Evolutionary conservation across 2,329 filamentous ascomycete species (phyloP).

Genomic region (Mycosphaerelloides madeirae): DNA sequence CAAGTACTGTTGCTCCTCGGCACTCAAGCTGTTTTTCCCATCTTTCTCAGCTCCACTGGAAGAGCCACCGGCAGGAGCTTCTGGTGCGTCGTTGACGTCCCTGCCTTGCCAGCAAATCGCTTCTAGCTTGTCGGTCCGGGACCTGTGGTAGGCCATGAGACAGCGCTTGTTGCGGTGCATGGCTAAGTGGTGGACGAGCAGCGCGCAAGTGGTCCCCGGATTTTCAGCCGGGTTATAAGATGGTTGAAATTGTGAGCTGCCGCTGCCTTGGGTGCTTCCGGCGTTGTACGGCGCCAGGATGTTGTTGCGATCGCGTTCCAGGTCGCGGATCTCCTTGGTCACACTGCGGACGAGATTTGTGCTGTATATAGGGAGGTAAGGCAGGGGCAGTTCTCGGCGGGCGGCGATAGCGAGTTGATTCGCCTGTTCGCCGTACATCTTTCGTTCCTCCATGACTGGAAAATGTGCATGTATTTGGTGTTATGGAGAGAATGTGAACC

Average conservation of each 20-base stretch:
- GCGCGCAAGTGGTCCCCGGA: constrained; percentile 76
- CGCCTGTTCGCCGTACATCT: constrained; percentile 83
- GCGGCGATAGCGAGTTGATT: constrained; percentile 94
- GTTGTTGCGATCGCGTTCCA: constrained; percentile 77
- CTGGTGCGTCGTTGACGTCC: constrained; percentile 66
- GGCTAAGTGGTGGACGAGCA: constrained; percentile 88
- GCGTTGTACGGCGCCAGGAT: constrained; percentile 76
- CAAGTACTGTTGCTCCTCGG: constrained; percentile 95
- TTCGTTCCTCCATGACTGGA: background rate
- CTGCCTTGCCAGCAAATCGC: constrained; percentile 88
- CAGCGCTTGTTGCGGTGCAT: constrained; percentile 97
- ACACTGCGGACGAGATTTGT: constrained; percentile 84
- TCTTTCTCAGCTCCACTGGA: constrained; percentile 28
- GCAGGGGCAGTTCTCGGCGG: constrained; percentile 84
- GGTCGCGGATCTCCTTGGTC: constrained; percentile 84
- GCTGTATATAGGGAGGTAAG: constrained; percentile 85
- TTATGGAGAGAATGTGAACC: too few species aligned
- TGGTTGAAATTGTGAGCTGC: constrained; percentile 48
- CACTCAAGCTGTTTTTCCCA: constrained; percentile 56
- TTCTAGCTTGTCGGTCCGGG: constrained; percentile 84
- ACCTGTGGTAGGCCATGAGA: constrained; percentile 87
- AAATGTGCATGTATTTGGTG: too few species aligned
- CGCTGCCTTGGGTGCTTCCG: constrained; percentile 22
- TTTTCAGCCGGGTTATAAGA: constrained; percentile 81
- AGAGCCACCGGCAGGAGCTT: constrained; percentile 47